These are phyloP conservation scores for Aspergillus novoparasiticus DNA, from an alignment of 2,329 filamentous ascomycete species.

Conservation along the genomic window DNA sequence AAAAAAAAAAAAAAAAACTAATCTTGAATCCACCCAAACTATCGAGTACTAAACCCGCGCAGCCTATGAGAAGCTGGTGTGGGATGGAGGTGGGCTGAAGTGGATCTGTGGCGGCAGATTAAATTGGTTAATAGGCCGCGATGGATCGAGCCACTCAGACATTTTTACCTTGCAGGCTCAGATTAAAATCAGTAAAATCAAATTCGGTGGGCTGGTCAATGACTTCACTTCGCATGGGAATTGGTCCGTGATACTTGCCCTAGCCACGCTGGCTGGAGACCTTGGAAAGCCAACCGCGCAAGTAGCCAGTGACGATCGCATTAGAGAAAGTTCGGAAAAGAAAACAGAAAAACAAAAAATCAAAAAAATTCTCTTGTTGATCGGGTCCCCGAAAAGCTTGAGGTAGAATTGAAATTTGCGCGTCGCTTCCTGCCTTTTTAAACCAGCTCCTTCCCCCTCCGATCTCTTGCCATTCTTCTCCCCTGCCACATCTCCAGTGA, in stretches of 20 bases:
- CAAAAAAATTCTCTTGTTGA: background rate
- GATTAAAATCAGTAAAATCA: background rate
- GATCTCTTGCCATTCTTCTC: background rate
- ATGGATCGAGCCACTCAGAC: background rate
- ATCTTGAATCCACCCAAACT: background rate
- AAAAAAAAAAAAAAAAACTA: too few species aligned
- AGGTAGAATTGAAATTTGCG: background rate
- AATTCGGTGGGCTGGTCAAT: conserved; percentile 6
- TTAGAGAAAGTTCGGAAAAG: background rate
- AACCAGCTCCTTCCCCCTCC: conserved; percentile 6
- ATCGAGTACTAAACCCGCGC: background rate
- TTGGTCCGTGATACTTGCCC: conserved; percentile 13
- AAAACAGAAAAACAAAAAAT: conserved; percentile 13
- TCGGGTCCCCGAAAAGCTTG: conserved; percentile 6
- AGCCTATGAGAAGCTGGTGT: background rate
- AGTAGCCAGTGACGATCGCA: conserved; percentile 13
- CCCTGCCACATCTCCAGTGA: background rate
- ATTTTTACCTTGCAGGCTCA: conserved; percentile 10
- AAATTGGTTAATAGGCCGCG: conserved; percentile 7
- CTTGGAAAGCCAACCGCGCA: conserved; percentile 9
- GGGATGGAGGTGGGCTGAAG: background rate
- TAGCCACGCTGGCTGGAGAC: conserved; percentile 30
- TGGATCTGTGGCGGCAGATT: conserved; percentile 7
- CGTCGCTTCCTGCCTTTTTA: conserved; percentile 9
- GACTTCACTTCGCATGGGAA: conserved; percentile 13